phyloP scores from a whole-genome alignment of 495 filamentous ascomycete genomes.

The Podospora conica region DNA sequence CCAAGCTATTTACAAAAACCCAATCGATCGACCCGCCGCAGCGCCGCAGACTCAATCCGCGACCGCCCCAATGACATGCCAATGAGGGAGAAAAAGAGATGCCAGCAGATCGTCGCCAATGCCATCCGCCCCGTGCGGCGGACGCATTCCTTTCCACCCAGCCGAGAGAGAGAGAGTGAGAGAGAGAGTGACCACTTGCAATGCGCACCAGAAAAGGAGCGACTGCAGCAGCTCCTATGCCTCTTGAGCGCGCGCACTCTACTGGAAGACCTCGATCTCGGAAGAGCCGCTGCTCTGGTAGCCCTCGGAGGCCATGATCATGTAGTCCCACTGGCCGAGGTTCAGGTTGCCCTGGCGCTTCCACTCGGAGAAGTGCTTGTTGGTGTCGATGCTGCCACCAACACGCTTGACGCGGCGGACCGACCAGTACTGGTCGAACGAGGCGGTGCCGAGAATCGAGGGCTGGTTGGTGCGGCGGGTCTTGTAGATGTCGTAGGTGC shows the following conservation, averaged over 20 bases:
- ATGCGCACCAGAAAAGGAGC: background rate
- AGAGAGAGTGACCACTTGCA: background rate
- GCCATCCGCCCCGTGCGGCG: background rate
- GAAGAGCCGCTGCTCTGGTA: slow-evolving; percentile 36
- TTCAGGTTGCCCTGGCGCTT: slow-evolving; percentile 30
- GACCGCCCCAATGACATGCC: background rate
- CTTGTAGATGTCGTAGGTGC: slow-evolving; percentile 57
- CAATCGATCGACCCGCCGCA: background rate
- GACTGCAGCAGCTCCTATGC: background rate
- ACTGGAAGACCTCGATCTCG: slow-evolving; percentile 28
- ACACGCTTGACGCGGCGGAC: slow-evolving; percentile 36
- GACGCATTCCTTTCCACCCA: background rate
- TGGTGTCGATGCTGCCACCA: slow-evolving; percentile 31
- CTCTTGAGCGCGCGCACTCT: background rate
- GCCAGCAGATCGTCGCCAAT: background rate
- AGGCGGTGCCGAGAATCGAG: slow-evolving; percentile 51
- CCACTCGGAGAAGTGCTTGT: slow-evolving; percentile 54
- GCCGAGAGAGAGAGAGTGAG: background rate
- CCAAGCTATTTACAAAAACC: background rate
- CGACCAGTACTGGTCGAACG: slow-evolving; percentile 59
- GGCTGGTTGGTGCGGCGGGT: slow-evolving; percentile 52
- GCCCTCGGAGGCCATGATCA: slow-evolving; percentile 49
- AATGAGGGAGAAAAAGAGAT: background rate
- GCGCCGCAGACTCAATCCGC: background rate
- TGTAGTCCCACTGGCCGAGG: slow-evolving; percentile 45